Evolutionary conservation across 352 stramenopile genomes (phyloP).

Genomic region (Phytopythium boreale): DNA sequence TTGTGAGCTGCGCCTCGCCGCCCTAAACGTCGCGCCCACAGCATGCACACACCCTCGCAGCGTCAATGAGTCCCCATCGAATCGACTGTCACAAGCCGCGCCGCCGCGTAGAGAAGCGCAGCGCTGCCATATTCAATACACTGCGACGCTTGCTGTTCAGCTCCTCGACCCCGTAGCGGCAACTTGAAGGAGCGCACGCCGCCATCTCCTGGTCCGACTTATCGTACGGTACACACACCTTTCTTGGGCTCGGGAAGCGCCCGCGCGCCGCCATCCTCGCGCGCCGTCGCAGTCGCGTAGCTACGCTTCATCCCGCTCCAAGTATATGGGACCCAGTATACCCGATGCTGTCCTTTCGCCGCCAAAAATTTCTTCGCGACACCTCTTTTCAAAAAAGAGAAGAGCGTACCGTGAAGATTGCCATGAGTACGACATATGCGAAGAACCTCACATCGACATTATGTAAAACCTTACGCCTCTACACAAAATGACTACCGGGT

Average conservation of each 20-base stretch:
- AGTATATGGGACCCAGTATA: background rate
- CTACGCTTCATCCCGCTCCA: slow-evolving; percentile 2
- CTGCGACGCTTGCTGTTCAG: too few species aligned
- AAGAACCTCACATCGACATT: background rate
- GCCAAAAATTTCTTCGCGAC: background rate
- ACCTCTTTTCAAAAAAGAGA: background rate
- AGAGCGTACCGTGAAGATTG: background rate
- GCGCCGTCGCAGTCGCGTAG: slow-evolving; percentile 5
- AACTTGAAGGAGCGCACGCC: slow-evolving; percentile 3
- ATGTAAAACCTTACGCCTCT: background rate
- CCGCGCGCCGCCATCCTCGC: background rate
- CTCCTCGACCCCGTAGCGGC: background rate
- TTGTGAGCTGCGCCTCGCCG: slow-evolving; percentile 1
- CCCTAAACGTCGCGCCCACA: background rate
- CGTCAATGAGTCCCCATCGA: background rate
- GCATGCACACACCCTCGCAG: background rate
- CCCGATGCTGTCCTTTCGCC: background rate
- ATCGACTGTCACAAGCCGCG: background rate
- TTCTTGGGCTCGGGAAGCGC: background rate
- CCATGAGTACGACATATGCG: background rate
- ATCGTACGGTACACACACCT: background rate
- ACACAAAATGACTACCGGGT: background rate
- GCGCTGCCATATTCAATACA: background rate
- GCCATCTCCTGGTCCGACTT: background rate
- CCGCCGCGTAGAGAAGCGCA: background rate